Percentiles rank a stretch among this genome's conserved stretches.
Evolutionary conservation across 176 grass and related monocot genomes (phyloP).

Genomic region (Secale cereale): DNA sequence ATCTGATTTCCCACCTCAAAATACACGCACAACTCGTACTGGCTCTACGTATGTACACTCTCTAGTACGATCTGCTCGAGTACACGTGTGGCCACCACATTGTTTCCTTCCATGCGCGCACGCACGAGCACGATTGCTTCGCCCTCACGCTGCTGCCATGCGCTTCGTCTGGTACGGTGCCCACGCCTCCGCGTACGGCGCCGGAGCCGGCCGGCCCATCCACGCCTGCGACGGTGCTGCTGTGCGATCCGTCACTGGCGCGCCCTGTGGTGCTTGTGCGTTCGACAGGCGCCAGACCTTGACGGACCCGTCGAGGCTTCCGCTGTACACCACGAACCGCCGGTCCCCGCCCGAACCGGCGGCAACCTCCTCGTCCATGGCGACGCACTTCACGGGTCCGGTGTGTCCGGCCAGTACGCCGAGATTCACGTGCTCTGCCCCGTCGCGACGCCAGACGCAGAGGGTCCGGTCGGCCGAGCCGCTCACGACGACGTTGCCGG

Average conservation of each 20-base stretch:
- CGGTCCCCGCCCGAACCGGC: background rate
- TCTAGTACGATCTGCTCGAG: background rate
- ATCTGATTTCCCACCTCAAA: background rate
- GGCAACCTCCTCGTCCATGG: constrained; percentile 32
- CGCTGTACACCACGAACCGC: constrained; percentile 49
- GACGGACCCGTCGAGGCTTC: constrained; percentile 51
- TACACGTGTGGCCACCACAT: background rate
- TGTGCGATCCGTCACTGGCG: background rate
- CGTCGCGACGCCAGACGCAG: constrained; percentile 52
- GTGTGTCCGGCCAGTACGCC: constrained; percentile 43
- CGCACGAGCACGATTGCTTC: background rate
- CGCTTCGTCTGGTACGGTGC: background rate
- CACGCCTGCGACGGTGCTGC: background rate
- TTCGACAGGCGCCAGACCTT: constrained; percentile 5
- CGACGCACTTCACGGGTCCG: constrained; percentile 64
- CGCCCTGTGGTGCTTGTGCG: background rate
- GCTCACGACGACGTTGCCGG: constrained; percentile 47
- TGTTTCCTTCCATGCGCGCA: background rate
- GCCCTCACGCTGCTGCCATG: constrained; percentile 23
- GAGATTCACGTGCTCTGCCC: constrained; percentile 6
- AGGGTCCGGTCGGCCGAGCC: constrained; percentile 63
- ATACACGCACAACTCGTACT: background rate
- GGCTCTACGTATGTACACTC: background rate
- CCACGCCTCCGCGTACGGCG: background rate
- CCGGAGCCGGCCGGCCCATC: background rate